Evolutionary conservation across 768 basidiomycete genomes (phyloP), one percentile per base, ranked within the genome.

Genomic region (Trametopsis cervina): DNA sequence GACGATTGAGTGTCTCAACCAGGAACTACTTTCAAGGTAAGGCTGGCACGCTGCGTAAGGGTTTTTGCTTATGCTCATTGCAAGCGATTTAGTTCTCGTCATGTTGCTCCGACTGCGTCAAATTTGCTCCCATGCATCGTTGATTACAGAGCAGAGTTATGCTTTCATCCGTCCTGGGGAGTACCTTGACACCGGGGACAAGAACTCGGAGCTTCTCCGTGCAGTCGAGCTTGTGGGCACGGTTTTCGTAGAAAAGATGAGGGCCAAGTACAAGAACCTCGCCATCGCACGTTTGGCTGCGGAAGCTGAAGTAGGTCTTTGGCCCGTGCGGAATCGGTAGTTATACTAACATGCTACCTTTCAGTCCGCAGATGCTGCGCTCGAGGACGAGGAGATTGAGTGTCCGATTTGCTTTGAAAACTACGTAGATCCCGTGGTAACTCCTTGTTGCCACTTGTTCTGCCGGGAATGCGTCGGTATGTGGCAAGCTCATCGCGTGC

Each of bases 391-490:
- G 47, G 49, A 51, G 39, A 29, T 45, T 24, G 67, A 71, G 36
- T 89, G 86, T 54, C 73, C 81, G 0, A 76, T 89, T 46, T 87
- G 85, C 60, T 76, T 75, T 50, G 85, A 87, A 47, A 60, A 63
- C 3, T 68, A 77, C 57, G 73, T 69, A 1, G 69, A 78, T 44
- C 67, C 80, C 13, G 66, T 79, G 17, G 60, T 86, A 35, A 84
- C 83, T 0, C 54, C 69, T 0, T 89, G 86, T 55, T 60, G 61
- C 1, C 85, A 86, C 55, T 61, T 72, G 1, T 86, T 83, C 63
- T 86, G 85, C 59, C 67, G 69, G 5, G 72, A 74, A 33, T 86
- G 85, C 56, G 66, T 84, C 23, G 47, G 76, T 77, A 57, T 51
- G 71, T 61, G 10, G 25, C 13, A 4, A 26, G 25, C 5, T 25